Evolutionary conservation across 1,139 yeast species (phyloP).

Genomic region (Diutina ranongensis): DNA sequence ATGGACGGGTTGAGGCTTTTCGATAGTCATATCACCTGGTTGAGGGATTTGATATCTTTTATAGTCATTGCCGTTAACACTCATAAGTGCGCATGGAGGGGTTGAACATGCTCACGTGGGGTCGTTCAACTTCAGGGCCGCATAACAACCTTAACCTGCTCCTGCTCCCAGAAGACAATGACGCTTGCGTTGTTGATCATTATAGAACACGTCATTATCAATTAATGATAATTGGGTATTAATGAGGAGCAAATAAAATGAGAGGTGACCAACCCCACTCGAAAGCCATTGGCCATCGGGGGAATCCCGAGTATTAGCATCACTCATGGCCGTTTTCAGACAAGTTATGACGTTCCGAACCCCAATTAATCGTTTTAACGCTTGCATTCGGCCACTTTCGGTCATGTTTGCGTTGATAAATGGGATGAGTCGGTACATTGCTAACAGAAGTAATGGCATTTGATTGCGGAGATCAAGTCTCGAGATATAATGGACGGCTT

Average conservation of each 20-base stretch:
- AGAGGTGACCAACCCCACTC: background rate
- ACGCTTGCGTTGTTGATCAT: background rate
- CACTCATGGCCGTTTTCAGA: background rate
- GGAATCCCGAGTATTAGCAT: background rate
- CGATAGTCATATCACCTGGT: background rate
- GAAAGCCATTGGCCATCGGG: background rate
- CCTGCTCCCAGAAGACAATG: background rate
- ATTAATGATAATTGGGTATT: slow-evolving; percentile 10
- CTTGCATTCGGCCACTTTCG: background rate
- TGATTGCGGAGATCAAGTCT: background rate
- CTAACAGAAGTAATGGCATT: background rate
- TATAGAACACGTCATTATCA: slow-evolving; percentile 12
- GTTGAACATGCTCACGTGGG: background rate
- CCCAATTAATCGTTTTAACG: background rate
- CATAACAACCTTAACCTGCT: background rate
- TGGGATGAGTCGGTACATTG: background rate
- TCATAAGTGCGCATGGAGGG: background rate
- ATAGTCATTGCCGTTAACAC: background rate
- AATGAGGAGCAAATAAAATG: slow-evolving; percentile 9
- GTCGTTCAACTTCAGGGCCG: background rate
- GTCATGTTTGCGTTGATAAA: background rate
- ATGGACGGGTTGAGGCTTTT: background rate
- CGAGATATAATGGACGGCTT: background rate
- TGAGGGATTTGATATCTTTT: background rate
- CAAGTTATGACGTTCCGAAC: background rate